phyloP scores from a whole-genome alignment of 2,329 filamentous ascomycete genomes.

The Fusarium coffeatum region DNA sequence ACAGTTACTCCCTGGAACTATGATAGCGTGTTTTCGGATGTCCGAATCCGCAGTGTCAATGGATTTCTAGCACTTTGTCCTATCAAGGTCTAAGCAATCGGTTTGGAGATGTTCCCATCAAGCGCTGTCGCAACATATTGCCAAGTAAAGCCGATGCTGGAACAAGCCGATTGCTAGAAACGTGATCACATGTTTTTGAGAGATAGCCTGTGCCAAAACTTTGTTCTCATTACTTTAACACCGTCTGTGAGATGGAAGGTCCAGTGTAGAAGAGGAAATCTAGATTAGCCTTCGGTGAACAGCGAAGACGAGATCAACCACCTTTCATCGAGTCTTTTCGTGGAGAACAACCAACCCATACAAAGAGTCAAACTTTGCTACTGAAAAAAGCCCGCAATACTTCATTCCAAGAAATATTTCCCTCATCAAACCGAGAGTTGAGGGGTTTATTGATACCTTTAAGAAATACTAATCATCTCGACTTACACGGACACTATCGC shows the following conservation, averaged over 20 bases:
- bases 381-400: not conserved
- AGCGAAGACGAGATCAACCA: not conserved
- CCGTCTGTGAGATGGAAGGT: not conserved
- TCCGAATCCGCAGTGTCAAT: not conserved
- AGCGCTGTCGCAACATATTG: not conserved
- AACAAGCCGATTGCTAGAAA: not conserved
- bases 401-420: not conserved
- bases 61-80: not conserved
- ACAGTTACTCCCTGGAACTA: not conserved
- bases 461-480: not conserved
- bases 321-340: not conserved
- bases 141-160: not conserved
- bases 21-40: not conserved
- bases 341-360: fast-evolving
- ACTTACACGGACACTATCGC: conserved; percentile 16
- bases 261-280: not conserved
- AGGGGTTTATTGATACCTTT: conserved; percentile 19
- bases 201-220: not conserved
- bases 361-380: not conserved
- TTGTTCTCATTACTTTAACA: not conserved
- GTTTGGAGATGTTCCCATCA: not conserved
- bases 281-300: not conserved
- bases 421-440: conserved; percentile 10
- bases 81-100: not conserved
- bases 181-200: not conserved